Evolutionary conservation across 2,329 filamentous ascomycete species (phyloP).

Genomic region (Pseudogymnoascus sp.): DNA sequence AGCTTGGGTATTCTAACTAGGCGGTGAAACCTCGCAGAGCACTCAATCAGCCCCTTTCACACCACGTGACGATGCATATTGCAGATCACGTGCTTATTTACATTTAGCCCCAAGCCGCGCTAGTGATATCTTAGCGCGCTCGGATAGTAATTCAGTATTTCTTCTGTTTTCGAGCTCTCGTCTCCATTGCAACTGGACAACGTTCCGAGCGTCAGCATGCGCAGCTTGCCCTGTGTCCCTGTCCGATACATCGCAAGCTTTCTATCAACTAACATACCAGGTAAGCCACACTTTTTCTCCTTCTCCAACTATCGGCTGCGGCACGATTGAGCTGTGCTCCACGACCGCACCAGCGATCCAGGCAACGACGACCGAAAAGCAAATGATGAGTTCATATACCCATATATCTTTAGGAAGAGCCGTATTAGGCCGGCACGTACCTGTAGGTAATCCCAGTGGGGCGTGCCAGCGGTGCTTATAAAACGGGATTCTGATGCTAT

Average conservation of each 20-base stretch:
- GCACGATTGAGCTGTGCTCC: neutral
- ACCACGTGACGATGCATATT: neutral
- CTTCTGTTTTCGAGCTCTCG: neutral
- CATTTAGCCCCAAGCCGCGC: neutral
- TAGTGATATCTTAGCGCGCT: neutral
- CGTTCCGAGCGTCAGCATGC: neutral
- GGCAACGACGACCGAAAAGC: neutral
- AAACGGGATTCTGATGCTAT: constrained; percentile 5
- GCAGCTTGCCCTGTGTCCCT: neutral
- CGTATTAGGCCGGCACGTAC: constrained; percentile 8
- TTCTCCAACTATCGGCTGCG: neutral
- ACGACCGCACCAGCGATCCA: neutral
- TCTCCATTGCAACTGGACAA: neutral
- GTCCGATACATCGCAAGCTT: neutral
- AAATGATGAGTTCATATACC: constrained; percentile 9
- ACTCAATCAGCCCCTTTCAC: neutral
- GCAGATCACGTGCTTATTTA: neutral
- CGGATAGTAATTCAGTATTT: constrained; percentile 5
- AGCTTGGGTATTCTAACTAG: neutral
- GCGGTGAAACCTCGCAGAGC: no score
- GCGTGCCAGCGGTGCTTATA: constrained; percentile 6
- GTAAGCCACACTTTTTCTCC: neutral
- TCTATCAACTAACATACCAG: neutral
- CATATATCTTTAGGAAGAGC: constrained; percentile 9
- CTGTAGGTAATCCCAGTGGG: constrained; percentile 7